Evolutionary conservation across 1,284 basidiomycete species (phyloP).

Genomic region (Ustilago curta): DNA sequence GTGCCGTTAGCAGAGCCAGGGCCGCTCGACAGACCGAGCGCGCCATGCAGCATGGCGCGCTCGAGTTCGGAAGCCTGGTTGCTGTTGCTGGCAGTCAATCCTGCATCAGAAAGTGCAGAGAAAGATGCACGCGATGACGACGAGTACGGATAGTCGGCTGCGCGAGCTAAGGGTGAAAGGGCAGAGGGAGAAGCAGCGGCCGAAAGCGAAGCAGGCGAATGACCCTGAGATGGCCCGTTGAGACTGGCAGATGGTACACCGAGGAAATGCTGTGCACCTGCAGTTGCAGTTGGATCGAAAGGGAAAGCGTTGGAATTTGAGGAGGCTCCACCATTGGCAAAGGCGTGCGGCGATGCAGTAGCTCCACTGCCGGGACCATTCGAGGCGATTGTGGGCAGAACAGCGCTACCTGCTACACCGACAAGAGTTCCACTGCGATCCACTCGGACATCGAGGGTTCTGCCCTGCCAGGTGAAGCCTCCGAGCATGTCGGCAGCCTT

Average conservation of each 20-base stretch:
- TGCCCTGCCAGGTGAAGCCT: conserved; percentile 69
- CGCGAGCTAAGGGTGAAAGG: conserved; percentile 14
- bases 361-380: conserved; percentile 4
- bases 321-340: conserved; percentile 8
- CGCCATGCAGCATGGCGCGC: conserved; percentile 33
- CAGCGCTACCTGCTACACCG: conserved; percentile 41
- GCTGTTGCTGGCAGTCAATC: conserved; percentile 7
- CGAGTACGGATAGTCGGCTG: conserved; percentile 11
- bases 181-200: conserved; percentile 25
- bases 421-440: conserved; percentile 60
- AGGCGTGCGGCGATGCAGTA: background rate
- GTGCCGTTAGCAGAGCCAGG: conserved; percentile 18
- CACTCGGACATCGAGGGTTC: conserved; percentile 63
- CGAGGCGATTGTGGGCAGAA: conserved; percentile 24
- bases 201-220: conserved; percentile 17
- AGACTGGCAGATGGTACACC: conserved; percentile 23
- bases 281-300: conserved; percentile 7
- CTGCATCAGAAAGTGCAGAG: conserved; percentile 19
- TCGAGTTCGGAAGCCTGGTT: conserved; percentile 24
- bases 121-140: conserved; percentile 24
- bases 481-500: conserved; percentile 70
- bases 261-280: conserved; percentile 21
- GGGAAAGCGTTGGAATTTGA: background rate
- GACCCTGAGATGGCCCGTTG: background rate
- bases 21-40: conserved; percentile 4